Conservation (phyloP, 2,329 filamentous ascomycete genomes). For the Coniochaeta sp. region DNA sequence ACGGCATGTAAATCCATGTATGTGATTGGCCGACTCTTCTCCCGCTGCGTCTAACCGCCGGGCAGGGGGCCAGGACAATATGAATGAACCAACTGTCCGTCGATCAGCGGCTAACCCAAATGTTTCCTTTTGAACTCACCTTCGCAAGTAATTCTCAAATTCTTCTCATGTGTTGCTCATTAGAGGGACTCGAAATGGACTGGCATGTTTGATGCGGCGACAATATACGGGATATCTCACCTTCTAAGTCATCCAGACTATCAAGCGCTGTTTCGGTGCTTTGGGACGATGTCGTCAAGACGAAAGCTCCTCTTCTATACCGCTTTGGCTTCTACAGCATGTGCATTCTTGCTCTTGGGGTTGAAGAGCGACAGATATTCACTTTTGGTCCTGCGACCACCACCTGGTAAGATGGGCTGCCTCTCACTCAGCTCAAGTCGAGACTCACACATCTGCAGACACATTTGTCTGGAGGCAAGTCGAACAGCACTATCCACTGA, state of each 20-base stretch:
- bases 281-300: neutral
- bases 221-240: neutral
- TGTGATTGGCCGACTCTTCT: neutral
- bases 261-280: neutral
- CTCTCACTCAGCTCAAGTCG: neutral
- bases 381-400: neutral
- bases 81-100: neutral
- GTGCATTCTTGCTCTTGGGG: neutral
- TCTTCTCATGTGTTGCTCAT: neutral
- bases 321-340: neutral
- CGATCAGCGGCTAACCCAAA: neutral
- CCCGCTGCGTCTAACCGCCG: neutral
- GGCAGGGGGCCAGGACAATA: neutral
- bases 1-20: neutral
- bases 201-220: neutral
- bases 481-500: slow-evolving; percentile 17
- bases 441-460: neutral
- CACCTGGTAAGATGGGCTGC: neutral
- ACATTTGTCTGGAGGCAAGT: slow-evolving; percentile 1
- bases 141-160: neutral
- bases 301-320: neutral
- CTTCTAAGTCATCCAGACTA: neutral
- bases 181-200: neutral
- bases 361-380: neutral
- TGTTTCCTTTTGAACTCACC: neutral